Evolutionary conservation across 2,329 filamentous ascomycete species (phyloP), one percentile per base, ranked within the genome.

Genomic region (Sporothrix protearum): DNA sequence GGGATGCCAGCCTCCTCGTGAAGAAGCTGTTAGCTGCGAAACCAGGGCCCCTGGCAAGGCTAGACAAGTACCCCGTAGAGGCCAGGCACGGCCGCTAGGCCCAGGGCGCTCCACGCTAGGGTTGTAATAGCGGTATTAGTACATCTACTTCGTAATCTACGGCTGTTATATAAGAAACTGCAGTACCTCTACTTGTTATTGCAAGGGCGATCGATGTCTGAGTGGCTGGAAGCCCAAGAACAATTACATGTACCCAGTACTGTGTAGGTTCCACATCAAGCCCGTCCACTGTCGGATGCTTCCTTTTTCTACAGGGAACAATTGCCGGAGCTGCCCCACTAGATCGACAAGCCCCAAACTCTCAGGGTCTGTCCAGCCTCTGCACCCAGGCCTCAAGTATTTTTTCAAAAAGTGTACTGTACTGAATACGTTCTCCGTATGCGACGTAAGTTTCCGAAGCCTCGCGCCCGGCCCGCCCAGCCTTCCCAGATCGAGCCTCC

Each of bases 1-100:
- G 55, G 33, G 66, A 64, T 47, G 25, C 70, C 70, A 71, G 70
- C 70, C 70, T 71, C 64, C 45, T 64, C 42, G 3, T 19, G n/a
- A 8, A 36, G 10, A 10, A 33, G 64, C 14, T 10, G 5, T 39
- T 63, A 6, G 33, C 33, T 25, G 28, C n/a, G 25, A 63, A 42
- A 25, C 30, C n/a, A 42, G n/a, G 28, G 36, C 33, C 57, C 57
- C 57, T 63, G 57, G n/a, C 57, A 63, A 42, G 33, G 33, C 57
- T 22, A 42, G 12, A 33, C 53, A 33, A 42, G n/a, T n/a, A n/a
- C n/a, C n/a, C n/a, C n/a, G n/a, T n/a, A n/a, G n/a, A n/a, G 57
- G 57, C 5, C 33, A 61, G 33, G 33, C 33, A 39, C 57, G 57
- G 57, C n/a, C 57, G n/a, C 57, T 63, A 42, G 36, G 36, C 36